Evolutionary conservation across 2,329 filamentous ascomycete genomes (phyloP).

Genomic region (Ceratocystiopsis brevicomis): DNA sequence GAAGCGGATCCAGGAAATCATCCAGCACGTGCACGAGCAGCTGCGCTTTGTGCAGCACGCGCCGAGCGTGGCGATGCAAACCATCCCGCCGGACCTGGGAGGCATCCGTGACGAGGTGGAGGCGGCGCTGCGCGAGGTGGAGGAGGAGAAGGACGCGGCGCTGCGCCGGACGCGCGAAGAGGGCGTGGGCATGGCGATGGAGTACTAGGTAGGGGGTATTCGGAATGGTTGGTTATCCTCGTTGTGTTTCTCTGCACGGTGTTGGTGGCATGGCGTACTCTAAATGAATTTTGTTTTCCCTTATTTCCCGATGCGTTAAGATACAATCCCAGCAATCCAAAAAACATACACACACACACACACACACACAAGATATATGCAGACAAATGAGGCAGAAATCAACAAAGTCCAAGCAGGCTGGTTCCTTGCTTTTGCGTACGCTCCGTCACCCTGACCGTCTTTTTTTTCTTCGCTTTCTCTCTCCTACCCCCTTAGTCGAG

Average conservation of each 20-base stretch:
- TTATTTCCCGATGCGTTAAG: too few species aligned
- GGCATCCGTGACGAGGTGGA: constrained; percentile 52
- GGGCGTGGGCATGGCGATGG: constrained; percentile 37
- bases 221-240: too few species aligned
- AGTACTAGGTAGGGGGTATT: constrained; percentile 13
- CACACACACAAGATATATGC: too few species aligned
- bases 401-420: too few species aligned
- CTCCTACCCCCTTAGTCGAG: background rate
- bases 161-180: constrained; percentile 35
- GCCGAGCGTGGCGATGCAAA: constrained; percentile 70
- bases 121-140: constrained; percentile 44
- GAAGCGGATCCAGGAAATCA: constrained; percentile 56
- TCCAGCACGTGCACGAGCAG: constrained; percentile 67
- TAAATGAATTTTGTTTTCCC: too few species aligned
- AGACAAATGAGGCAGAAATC: too few species aligned
- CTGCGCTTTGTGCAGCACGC: constrained; percentile 67
- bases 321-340: too few species aligned
- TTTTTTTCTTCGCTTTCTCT: too few species aligned
- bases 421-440: too few species aligned
- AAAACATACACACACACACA: too few species aligned
- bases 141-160: constrained; percentile 36
- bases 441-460: too few species aligned
- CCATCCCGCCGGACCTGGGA: constrained; percentile 59
- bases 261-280: too few species aligned
- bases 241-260: background rate